Conservation (phyloP, 2,329 filamentous ascomycete species). For the Xylaria sp. region DNA sequence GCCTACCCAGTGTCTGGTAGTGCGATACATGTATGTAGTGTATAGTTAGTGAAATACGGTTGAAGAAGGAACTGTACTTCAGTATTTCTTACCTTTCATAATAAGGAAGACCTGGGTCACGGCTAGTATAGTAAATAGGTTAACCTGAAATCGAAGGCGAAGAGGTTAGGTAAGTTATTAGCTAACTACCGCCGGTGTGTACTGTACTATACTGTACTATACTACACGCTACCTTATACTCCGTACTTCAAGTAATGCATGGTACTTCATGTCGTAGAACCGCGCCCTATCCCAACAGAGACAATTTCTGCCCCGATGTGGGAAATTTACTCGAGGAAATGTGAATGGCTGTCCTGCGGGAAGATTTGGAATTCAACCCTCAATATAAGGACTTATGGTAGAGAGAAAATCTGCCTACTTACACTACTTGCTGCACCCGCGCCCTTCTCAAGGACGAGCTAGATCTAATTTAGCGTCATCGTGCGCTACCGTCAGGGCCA, state of each 20-base stretch:
- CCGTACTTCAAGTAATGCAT: too few relatives aligned
- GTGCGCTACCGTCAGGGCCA: neutral
- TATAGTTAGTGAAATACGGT: neutral
- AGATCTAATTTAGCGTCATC: conserved; percentile 25
- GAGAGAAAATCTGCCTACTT: conserved; percentile 24
- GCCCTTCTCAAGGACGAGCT: neutral
- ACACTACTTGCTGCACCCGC: neutral
- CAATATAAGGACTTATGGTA: neutral
- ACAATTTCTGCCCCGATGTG: conserved; percentile 25
- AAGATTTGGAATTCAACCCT: conserved; percentile 36
- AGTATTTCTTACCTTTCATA: too few relatives aligned
- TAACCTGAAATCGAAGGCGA: too few relatives aligned
- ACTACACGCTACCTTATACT: too few relatives aligned
- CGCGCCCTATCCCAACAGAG: conserved; percentile 26
- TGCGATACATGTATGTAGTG: conserved; percentile 1
- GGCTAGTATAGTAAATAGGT: too few relatives aligned
- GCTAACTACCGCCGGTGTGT: too few relatives aligned
- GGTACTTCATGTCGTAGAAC: conserved; percentile 19
- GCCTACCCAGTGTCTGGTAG: neutral
- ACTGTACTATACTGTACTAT: too few relatives aligned
- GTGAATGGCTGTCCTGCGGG: conserved; percentile 3
- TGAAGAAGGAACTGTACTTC: too few relatives aligned
- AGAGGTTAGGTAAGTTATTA: too few relatives aligned
- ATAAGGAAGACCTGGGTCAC: too few relatives aligned
- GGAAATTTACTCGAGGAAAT: conserved; percentile 36